Evolutionary conservation across 2,329 filamentous ascomycete species (phyloP).

Genomic region (Paraconiothyrium sp.): DNA sequence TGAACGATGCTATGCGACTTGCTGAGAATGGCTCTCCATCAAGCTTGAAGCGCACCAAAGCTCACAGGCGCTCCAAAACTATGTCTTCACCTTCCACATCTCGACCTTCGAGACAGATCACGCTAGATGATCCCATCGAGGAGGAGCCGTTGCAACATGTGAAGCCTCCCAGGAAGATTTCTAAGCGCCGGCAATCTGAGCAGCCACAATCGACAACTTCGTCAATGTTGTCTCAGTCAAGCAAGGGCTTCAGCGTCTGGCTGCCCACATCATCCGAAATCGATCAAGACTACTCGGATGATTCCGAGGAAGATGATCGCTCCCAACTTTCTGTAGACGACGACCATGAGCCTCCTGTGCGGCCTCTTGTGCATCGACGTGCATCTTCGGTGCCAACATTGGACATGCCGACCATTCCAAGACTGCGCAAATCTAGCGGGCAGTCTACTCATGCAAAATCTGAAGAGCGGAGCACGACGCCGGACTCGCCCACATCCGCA

Average conservation of each 20-base stretch:
- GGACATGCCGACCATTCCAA: slow-evolving; percentile 58
- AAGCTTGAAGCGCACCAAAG: slow-evolving; percentile 49
- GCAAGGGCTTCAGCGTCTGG: slow-evolving; percentile 60
- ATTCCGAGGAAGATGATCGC: slow-evolving; percentile 43
- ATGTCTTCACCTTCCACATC: slow-evolving; percentile 38
- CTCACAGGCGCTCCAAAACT: slow-evolving; percentile 49
- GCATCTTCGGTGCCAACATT: slow-evolving; percentile 60
- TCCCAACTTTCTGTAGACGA: slow-evolving; percentile 32
- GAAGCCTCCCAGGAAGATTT: slow-evolving; percentile 39
- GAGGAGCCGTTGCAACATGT: slow-evolving; percentile 27
- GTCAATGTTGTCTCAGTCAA: slow-evolving; percentile 37
- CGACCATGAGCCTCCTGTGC: slow-evolving; percentile 32
- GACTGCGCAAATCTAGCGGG: slow-evolving; percentile 53
- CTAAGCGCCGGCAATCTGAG: slow-evolving; percentile 37
- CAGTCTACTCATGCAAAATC: slow-evolving; percentile 45
- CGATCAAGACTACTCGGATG: slow-evolving; percentile 44
- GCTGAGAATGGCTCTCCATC: slow-evolving; percentile 43
- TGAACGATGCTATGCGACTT: slow-evolving; percentile 48
- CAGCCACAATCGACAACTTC: slow-evolving; percentile 34
- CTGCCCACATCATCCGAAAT: slow-evolving; percentile 53
- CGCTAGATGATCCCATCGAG: slow-evolving; percentile 43
- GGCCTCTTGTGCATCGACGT: slow-evolving; percentile 53
- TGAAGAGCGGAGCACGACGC: slow-evolving; percentile 20
- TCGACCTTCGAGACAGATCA: slow-evolving; percentile 46
- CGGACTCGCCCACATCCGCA: slow-evolving; percentile 37